A percentile compares a stretch with the other conserved stretches of the same genome.
phyloP scores from a whole-genome alignment of 495 filamentous ascomycete genomes.

The Penicillium riverlandense region DNA sequence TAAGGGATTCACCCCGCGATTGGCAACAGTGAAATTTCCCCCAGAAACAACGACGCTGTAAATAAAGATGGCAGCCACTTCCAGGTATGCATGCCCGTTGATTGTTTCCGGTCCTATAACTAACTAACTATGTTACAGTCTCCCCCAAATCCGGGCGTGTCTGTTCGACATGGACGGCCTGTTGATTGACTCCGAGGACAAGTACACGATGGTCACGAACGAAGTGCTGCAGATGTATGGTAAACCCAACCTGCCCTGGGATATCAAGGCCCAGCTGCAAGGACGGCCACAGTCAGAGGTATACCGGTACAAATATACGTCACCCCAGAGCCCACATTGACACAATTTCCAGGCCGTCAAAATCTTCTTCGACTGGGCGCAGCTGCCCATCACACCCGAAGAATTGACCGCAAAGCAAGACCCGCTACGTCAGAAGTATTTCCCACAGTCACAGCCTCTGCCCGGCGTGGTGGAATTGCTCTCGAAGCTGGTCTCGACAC shows the following conservation, averaged over 20 bases:
- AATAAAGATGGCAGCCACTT: conserved; percentile 5
- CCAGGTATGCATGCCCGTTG: conserved; percentile 2
- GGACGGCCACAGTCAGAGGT: conserved; percentile 77
- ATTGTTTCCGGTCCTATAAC: too few relatives aligned
- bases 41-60: too few relatives aligned
- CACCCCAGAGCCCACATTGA: neutral
- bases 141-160: conserved; percentile 79
- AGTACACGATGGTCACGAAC: conserved; percentile 81
- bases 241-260: conserved; percentile 74
- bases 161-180: conserved; percentile 99
- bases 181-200: conserved; percentile 87
- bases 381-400: conserved; percentile 66
- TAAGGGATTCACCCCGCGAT: too few relatives aligned
- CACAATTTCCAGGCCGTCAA: conserved; percentile 19
- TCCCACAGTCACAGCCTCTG: conserved; percentile 66
- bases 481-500: conserved; percentile 34
- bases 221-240: conserved; percentile 67
- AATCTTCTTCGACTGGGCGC: conserved; percentile 76
- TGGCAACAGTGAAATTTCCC: too few relatives aligned
- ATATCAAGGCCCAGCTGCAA: conserved; percentile 88
- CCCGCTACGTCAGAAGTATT: conserved; percentile 59
- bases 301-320: conserved; percentile 4
- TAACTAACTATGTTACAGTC: conserved; percentile 31
- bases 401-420: conserved; percentile 53
- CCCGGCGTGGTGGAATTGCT: conserved; percentile 73